Evolutionary conservation across 352 stramenopile genomes (phyloP).

Genomic region (Phytophthora foliorum): DNA sequence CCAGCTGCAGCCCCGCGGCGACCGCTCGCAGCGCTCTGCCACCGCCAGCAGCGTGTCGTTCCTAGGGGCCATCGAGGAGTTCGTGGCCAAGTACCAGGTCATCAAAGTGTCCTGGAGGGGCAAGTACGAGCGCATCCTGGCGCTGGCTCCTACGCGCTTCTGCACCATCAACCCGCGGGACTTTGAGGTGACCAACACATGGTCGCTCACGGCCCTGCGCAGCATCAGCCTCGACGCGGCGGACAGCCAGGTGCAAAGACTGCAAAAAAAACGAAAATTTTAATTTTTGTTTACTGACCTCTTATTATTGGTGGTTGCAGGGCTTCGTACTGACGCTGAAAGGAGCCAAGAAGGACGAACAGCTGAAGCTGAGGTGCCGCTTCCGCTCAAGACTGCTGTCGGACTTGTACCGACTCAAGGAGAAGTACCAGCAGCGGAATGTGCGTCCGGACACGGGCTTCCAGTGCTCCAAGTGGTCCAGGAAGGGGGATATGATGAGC

Average conservation of each 20-base stretch:
- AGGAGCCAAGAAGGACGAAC: conserved; percentile 87
- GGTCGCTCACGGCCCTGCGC: conserved; percentile 69
- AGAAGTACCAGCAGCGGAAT: conserved; percentile 56
- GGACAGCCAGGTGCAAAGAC: conserved; percentile 47
- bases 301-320: conserved; percentile 8
- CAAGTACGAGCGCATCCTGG: conserved; percentile 90
- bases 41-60: conserved; percentile 23
- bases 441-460: conserved; percentile 49
- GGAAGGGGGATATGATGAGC: conserved; percentile 50
- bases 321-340: conserved; percentile 75
- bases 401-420: conserved; percentile 79
- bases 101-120: conserved; percentile 87
- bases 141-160: conserved; percentile 81
- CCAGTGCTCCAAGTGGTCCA: conserved; percentile 73
- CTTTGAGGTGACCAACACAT: conserved; percentile 91
- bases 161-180: conserved; percentile 89
- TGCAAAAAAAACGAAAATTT: not conserved
- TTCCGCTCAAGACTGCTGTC: conserved; percentile 83
- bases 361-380: conserved; percentile 81
- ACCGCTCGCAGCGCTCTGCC: conserved; percentile 12
- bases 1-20: conserved; percentile 13
- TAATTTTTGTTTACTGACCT: too few species aligned
- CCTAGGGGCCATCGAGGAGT: conserved; percentile 73
- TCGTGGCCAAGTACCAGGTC: conserved; percentile 86
- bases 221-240: conserved; percentile 66